Evolutionary conservation across 2,329 filamentous ascomycete species (phyloP).

Genomic region (Trematosphaeria pertusa): DNA sequence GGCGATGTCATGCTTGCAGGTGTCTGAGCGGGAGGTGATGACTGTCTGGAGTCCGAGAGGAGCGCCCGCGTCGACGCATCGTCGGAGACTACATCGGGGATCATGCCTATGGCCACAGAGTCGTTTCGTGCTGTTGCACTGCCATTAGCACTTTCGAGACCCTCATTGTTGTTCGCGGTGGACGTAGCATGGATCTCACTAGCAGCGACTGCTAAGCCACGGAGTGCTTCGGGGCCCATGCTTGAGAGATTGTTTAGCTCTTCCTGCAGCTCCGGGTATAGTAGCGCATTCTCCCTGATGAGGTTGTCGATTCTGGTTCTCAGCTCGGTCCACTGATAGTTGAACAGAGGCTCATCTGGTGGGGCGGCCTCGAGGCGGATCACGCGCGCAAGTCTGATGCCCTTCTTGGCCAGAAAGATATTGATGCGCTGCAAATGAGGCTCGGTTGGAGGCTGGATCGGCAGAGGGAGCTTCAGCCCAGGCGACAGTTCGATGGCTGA

Average conservation of each 20-base stretch:
- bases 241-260: not conserved
- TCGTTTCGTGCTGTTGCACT: not conserved
- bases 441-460: conserved; percentile 9
- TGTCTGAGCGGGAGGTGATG: not conserved
- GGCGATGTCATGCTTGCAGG: not conserved
- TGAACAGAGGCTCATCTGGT: conserved; percentile 17
- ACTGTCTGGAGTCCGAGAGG: not conserved
- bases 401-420: conserved; percentile 75
- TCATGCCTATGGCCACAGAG: not conserved
- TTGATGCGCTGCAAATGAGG: conserved; percentile 54
- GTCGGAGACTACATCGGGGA: not conserved
- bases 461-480: conserved; percentile 13
- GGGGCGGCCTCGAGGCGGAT: conserved; percentile 8
- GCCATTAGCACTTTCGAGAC: not conserved
- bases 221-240: conserved; percentile 30
- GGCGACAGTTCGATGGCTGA: not conserved
- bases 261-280: conserved; percentile 20
- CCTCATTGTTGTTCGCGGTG: not conserved
- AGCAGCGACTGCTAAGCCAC: conserved; percentile 41
- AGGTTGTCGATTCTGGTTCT: conserved; percentile 21
- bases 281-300: conserved; percentile 17
- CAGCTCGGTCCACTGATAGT: conserved; percentile 28
- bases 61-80: not conserved
- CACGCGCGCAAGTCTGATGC: conserved; percentile 42
- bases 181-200: conserved; percentile 24